phyloP scores from a whole-genome alignment of 768 basidiomycete species.

The Chalciporus sphaerocephalus region DNA sequence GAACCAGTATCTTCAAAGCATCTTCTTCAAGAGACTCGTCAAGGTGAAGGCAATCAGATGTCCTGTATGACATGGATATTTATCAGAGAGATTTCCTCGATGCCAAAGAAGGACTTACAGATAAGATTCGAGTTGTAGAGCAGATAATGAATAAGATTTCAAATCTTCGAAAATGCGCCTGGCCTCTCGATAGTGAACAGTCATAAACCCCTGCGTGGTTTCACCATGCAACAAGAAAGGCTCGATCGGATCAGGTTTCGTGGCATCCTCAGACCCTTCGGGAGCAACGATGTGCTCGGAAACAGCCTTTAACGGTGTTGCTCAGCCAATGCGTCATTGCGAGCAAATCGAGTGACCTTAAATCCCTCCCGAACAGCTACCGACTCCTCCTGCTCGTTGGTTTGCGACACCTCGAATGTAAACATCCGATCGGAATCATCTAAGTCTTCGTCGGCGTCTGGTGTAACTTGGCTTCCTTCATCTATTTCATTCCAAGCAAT shows the following conservation, averaged over 20 bases:
- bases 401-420: conserved; percentile 51
- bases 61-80: conserved; percentile 10
- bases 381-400: conserved; percentile 51
- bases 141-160: background rate
- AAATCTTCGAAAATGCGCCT: background rate
- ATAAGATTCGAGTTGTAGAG: conserved; percentile 11
- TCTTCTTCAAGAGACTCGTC: conserved; percentile 22
- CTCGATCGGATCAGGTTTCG: conserved; percentile 5
- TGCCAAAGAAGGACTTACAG: conserved; percentile 16
- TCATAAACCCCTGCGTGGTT: conserved; percentile 39
- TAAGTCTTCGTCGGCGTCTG: conserved; percentile 30
- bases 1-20: conserved; percentile 25
- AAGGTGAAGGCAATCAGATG: conserved; percentile 23
- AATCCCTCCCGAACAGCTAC: conserved; percentile 44
- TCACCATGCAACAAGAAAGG: conserved; percentile 39
- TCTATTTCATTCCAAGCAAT: conserved; percentile 42
- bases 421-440: conserved; percentile 47
- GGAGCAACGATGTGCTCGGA: conserved; percentile 13
- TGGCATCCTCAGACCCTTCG: conserved; percentile 5
- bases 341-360: conserved; percentile 29
- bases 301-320: conserved; percentile 2
- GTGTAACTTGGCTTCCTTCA: conserved; percentile 12
- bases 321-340: background rate
- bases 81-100: background rate
- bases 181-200: conserved; percentile 21